A percentile compares a stretch with the other conserved stretches of the same genome.
Conservation (phyloP, 768 basidiomycete species). For the Nevesoporus exiguus region DNA sequence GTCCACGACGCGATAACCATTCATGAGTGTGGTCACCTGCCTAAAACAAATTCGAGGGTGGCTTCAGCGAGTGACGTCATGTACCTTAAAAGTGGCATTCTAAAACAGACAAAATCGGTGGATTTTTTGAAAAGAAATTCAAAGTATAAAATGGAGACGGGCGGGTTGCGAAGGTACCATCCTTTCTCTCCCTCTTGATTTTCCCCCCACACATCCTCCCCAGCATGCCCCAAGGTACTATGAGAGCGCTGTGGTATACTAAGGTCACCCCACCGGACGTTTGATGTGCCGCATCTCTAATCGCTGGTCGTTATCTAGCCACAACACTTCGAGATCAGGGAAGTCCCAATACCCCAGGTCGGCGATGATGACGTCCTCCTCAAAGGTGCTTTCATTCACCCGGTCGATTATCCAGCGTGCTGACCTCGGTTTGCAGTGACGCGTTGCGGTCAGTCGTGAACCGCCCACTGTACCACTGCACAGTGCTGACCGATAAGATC, state of each 20-base stretch:
- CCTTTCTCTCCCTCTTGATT: conserved; percentile 4
- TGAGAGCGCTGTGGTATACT: conserved; percentile 76
- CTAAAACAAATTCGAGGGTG: conserved; percentile 11
- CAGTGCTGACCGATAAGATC: neutral
- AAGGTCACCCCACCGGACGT: conserved; percentile 38
- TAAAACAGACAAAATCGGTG: conserved; percentile 14
- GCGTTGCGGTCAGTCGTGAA: conserved; percentile 38
- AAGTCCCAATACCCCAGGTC: conserved; percentile 63
- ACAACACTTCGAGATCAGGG: conserved; percentile 59
- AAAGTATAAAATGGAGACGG: conserved; percentile 19
- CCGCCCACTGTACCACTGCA: neutral
- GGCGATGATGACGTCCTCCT: conserved; percentile 71
- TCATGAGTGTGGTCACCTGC: neutral
- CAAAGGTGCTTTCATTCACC: conserved; percentile 48
- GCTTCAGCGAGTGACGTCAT: conserved; percentile 23
- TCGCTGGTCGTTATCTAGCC: conserved; percentile 42
- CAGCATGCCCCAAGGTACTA: conserved; percentile 55
- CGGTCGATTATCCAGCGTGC: neutral
- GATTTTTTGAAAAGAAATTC: conserved; percentile 10
- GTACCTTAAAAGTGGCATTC: conserved; percentile 14
- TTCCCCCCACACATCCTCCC: neutral
- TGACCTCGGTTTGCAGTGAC: conserved; percentile 31
- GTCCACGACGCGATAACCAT: neutral
- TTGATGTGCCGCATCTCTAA: conserved; percentile 8
- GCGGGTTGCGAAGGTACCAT: neutral